These are phyloP conservation scores for Dothideomycetes sp. DNA, from an alignment of 2,329 filamentous ascomycete genomes.

Conservation along the genomic window DNA sequence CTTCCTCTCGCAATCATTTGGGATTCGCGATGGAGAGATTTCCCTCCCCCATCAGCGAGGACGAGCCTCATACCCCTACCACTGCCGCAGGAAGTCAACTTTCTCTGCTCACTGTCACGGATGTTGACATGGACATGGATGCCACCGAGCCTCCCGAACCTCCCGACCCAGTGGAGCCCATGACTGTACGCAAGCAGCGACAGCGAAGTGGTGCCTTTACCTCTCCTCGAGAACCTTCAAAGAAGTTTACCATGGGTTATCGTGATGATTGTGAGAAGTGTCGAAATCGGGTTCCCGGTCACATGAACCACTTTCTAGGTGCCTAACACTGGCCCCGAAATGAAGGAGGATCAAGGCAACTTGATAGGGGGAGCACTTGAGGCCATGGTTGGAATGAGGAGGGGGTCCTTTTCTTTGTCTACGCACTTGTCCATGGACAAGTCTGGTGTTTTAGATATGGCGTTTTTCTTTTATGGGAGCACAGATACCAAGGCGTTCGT, in stretches of 20 bases:
- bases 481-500: too few species aligned
- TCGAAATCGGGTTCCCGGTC: slow-evolving; percentile 33
- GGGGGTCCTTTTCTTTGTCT: too few species aligned
- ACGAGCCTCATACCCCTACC: slow-evolving; percentile 22
- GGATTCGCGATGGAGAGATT: slow-evolving; percentile 10
- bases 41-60: slow-evolving; percentile 23
- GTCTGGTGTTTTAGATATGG: too few species aligned
- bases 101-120: slow-evolving; percentile 22
- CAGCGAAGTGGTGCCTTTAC: slow-evolving; percentile 22
- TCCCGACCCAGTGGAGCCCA: slow-evolving; percentile 6
- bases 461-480: too few species aligned
- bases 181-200: slow-evolving; percentile 21
- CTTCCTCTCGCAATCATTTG: slow-evolving; percentile 3
- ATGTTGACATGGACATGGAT: slow-evolving; percentile 22
- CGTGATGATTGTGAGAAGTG: slow-evolving; percentile 40
- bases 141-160: slow-evolving; percentile 1
- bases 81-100: slow-evolving; percentile 23
- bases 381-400: too few species aligned
- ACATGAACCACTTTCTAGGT: slow-evolving; percentile 36
- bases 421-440: too few species aligned
- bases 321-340: too few species aligned
- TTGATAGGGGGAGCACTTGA: too few species aligned
- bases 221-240: slow-evolving; percentile 8
- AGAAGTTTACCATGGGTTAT: slow-evolving; percentile 31
- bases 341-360: too few species aligned